phyloP scores from a whole-genome alignment of 2,329 filamentous ascomycete species.

The Aspergillus ibericus region DNA sequence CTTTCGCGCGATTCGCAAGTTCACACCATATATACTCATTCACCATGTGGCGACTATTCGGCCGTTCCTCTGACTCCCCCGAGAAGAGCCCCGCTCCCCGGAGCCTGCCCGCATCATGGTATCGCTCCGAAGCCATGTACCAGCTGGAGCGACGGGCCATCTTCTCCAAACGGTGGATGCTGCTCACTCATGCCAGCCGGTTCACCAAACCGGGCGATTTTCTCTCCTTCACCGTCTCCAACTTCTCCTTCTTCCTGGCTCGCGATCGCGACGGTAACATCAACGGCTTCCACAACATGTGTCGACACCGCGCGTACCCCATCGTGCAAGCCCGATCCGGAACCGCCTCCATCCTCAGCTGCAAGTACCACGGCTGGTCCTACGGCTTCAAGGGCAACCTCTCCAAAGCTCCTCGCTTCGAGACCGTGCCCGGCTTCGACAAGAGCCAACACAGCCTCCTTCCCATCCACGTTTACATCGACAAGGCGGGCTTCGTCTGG shows the following conservation, averaged over 20 bases:
- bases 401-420: slow-evolving; percentile 26
- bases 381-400: slow-evolving; percentile 26
- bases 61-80: not conserved
- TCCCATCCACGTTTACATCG: slow-evolving; percentile 22
- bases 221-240: slow-evolving; percentile 11
- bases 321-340: slow-evolving; percentile 18
- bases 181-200: slow-evolving; percentile 22
- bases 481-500: slow-evolving; percentile 26
- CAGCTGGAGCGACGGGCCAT: slow-evolving; percentile 28
- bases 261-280: slow-evolving; percentile 7
- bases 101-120: slow-evolving; percentile 27
- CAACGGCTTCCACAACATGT: slow-evolving; percentile 27
- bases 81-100: slow-evolving; percentile 8
- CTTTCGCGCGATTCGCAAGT: not conserved
- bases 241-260: slow-evolving; percentile 12
- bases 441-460: slow-evolving; percentile 19
- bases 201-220: slow-evolving; percentile 26
- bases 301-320: slow-evolving; percentile 24
- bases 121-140: slow-evolving; percentile 27
- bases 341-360: slow-evolving; percentile 19
- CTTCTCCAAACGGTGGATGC: slow-evolving; percentile 27
- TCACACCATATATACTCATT: not conserved
- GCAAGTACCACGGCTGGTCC: slow-evolving; percentile 30
- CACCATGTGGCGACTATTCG: slow-evolving; percentile 11
- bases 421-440: slow-evolving; percentile 21